Evolutionary conservation across 2,329 filamentous ascomycete genomes (phyloP).

Genomic region (Apiospora sp.): DNA sequence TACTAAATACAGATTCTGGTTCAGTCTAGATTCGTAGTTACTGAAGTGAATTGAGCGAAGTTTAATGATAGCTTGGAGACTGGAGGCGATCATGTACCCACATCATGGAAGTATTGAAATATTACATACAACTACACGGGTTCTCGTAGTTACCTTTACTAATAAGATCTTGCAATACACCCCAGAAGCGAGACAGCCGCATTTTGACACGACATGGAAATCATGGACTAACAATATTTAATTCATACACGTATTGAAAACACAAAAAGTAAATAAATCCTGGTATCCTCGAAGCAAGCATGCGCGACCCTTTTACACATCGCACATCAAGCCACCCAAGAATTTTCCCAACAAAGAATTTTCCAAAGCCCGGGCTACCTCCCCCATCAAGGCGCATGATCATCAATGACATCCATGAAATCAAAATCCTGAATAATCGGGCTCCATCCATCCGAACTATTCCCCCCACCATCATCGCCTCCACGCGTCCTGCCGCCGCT

Average conservation of each 20-base stretch:
- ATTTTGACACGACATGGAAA: no score
- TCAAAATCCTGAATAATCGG: slow-evolving; percentile 42
- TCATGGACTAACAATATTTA: background rate
- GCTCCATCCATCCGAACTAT: slow-evolving; percentile 31
- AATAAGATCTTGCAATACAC: no score
- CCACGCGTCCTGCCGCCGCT: background rate
- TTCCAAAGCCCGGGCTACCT: no score
- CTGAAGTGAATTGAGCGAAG: background rate
- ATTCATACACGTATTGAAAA: background rate
- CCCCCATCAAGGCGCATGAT: slow-evolving; percentile 30
- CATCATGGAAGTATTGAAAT: background rate
- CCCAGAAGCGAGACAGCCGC: no score
- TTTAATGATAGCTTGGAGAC: background rate
- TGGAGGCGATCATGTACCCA: no score
- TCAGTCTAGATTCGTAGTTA: background rate
- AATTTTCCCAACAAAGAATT: no score
- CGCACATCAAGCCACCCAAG: background rate
- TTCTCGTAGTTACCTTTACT: background rate
- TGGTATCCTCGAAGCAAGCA: background rate
- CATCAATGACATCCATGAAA: slow-evolving; percentile 35
- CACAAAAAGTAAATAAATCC: background rate
- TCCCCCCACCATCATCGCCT: slow-evolving; percentile 25
- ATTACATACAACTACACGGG: background rate
- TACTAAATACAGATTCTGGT: background rate
- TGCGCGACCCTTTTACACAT: background rate